Evolutionary conservation across 768 basidiomycete genomes (phyloP), one percentile per base, ranked within the genome.

Genomic region (Podaxis pistillaris): DNA sequence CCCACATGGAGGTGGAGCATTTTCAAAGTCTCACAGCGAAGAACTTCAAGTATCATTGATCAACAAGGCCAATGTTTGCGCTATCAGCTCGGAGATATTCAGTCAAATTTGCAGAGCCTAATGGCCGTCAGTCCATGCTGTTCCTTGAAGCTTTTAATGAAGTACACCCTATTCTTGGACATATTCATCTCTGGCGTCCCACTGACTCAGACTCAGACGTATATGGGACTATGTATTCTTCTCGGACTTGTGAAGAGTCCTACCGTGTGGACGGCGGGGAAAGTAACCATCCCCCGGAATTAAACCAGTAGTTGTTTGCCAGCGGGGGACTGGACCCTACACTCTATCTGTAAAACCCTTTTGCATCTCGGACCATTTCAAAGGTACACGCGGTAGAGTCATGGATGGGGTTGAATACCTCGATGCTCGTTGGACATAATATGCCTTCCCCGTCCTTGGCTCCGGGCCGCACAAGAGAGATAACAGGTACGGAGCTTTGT

Each of bases 1-100:
- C 36, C 33, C 57, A 37, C 57, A 58, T 58, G 57, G 57, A 49
- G 46, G 57, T 58, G 57, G 57, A 58, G 57, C 57, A 33, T n/a
- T 15, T 46, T 37, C 46, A 36, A 17, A 37, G 33, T 33, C 17
- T 19, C 57, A 58, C 46, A 22, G 36, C 19, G 19, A 24, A 15
- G 36, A 40, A 22, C 38, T 40, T 28, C 5, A 50, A 52, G 13
- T 33, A 33, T 33, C 33, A 33, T 33, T 19, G 26, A 60, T 51
- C 22, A 40, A 13, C 5, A 56, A 12, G 5, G 22, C 22, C 36
- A 26, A 38, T 24, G 9, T 15, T 26, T 33, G 30, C 15, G 51
- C 12, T 53, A 8, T 30, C 36, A 40, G n/a, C 19, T 38, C 54
- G 54, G 54, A 7, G 19, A 40, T 26, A 40, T 37, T 38, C 19